Conservation (phyloP, 768 basidiomycete species). For the Russula lepida region DNA sequence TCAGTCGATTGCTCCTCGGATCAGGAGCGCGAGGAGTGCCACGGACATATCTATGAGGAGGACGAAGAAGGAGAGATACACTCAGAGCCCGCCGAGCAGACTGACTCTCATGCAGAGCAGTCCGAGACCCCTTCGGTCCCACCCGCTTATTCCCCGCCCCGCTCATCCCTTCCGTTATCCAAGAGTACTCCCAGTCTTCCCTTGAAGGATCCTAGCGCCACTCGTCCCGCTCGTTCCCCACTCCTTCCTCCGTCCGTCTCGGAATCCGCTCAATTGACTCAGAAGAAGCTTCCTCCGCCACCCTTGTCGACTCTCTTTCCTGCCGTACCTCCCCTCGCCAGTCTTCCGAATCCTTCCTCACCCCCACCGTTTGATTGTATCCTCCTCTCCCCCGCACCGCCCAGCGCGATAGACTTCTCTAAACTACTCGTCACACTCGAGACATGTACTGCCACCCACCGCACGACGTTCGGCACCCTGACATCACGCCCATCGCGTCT, state of each 20-base stretch:
- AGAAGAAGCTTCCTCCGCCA: conserved; percentile 25
- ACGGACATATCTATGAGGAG: not conserved
- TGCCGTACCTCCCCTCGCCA: conserved; percentile 40
- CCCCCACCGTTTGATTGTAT: conserved; percentile 57
- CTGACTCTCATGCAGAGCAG: conserved; percentile 1
- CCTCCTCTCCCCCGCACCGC: conserved; percentile 44
- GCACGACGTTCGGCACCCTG: conserved; percentile 60
- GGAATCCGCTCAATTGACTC: conserved; percentile 10
- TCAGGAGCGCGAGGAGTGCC: not conserved
- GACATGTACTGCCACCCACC: conserved; percentile 57
- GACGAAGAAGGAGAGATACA: not conserved
- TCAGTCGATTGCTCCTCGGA: conserved; percentile 8
- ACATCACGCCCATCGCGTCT: conserved; percentile 62
- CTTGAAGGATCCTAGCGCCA: conserved; percentile 24
- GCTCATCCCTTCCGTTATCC: conserved; percentile 23
- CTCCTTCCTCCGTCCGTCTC: conserved; percentile 24
- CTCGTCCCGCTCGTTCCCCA: conserved; percentile 31
- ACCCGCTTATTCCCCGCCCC: conserved; percentile 25
- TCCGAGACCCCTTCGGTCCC: conserved; percentile 12
- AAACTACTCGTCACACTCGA: conserved; percentile 65
- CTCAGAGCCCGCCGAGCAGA: not conserved
- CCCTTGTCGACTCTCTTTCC: conserved; percentile 32
- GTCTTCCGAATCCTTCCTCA: conserved; percentile 37
- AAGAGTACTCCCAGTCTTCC: conserved; percentile 20
- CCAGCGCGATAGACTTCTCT: conserved; percentile 47